phyloP scores from a whole-genome alignment of 2,329 filamentous ascomycete genomes.

The Capronia epimyces region DNA sequence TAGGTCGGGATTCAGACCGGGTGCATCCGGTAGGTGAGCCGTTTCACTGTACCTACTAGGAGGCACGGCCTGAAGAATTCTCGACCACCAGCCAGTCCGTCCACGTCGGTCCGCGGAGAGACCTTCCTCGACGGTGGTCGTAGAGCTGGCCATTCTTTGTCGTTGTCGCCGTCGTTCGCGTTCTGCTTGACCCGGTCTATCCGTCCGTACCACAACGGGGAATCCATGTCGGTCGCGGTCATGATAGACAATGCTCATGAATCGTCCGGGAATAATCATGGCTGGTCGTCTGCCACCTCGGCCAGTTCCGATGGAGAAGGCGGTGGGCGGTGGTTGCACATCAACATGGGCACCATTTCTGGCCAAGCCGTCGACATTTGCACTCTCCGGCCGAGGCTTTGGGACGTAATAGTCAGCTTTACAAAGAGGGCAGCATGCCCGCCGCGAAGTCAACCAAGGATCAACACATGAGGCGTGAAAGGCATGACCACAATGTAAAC shows the following conservation, averaged over 20 bases:
- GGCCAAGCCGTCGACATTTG: constrained; percentile 30
- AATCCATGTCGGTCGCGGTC: constrained; percentile 29
- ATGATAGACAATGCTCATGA: constrained; percentile 32
- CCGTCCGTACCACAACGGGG: constrained; percentile 21
- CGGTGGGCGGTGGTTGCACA: constrained; percentile 22
- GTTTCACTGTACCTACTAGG: constrained; percentile 9
- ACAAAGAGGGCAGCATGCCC: constrained; percentile 93
- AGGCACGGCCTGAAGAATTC: constrained; percentile 13
- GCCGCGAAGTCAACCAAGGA: constrained; percentile 89
- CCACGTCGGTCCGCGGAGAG: not conserved
- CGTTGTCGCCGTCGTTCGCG: constrained; percentile 7
- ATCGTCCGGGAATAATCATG: constrained; percentile 37
- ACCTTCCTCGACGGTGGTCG: not conserved
- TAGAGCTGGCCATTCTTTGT: constrained; percentile 3
- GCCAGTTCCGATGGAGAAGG: constrained; percentile 34
- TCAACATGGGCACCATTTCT: constrained; percentile 13
- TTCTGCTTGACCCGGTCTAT: constrained; percentile 19
- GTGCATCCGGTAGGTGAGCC: constrained; percentile 1
- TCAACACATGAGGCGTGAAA: constrained; percentile 96
- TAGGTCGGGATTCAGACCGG: constrained; percentile 16
- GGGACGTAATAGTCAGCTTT: constrained; percentile 97
- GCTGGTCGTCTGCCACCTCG: constrained; percentile 35
- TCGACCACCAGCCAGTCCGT: constrained; percentile 8
- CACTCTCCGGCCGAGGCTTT: constrained; percentile 67
- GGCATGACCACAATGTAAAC: constrained; percentile 91